A percentile compares a stretch with the other conserved stretches of the same genome.
Conservation (phyloP, 2,329 filamentous ascomycete species). For the Colletotrichum nymphaeae region DNA sequence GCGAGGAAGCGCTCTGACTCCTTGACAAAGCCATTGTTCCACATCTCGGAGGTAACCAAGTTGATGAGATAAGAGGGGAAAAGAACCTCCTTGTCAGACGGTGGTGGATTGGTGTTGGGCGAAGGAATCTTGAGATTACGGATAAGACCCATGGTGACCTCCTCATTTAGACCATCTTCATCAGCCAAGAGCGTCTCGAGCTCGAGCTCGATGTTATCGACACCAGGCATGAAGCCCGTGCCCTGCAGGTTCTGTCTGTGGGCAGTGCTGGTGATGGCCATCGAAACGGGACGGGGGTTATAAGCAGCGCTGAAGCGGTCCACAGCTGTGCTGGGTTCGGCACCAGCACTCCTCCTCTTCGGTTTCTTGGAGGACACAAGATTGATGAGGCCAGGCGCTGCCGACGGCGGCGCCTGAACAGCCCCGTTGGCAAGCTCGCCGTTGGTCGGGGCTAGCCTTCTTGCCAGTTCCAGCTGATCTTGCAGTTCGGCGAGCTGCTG, state of each 20-base stretch:
- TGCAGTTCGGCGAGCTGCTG: constrained; percentile 91
- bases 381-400: constrained; percentile 88
- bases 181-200: constrained; percentile 93
- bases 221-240: constrained; percentile 80
- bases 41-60: constrained; percentile 99
- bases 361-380: constrained; percentile 97
- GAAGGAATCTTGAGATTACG: constrained; percentile 96
- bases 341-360: constrained; percentile 91
- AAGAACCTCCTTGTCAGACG: constrained; percentile 97
- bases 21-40: constrained; percentile 99
- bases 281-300: constrained; percentile 94
- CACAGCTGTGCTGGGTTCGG: constrained; percentile 80
- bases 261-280: constrained; percentile 80
- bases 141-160: constrained; percentile 96
- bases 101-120: constrained; percentile 86
- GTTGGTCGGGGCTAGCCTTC: constrained; percentile 80
- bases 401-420: constrained; percentile 59
- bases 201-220: constrained; percentile 94
- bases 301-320: constrained; percentile 94
- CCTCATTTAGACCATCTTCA: constrained; percentile 95
- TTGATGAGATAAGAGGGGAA: constrained; percentile 99
- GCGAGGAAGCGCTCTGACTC: constrained; percentile 98
- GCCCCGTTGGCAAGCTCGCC: constrained; percentile 62
- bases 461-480: constrained; percentile 91
- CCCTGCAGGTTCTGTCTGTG: constrained; percentile 79